phyloP scores from a whole-genome alignment of 1,284 basidiomycete species.

The Ceratobasidium sp. region DNA sequence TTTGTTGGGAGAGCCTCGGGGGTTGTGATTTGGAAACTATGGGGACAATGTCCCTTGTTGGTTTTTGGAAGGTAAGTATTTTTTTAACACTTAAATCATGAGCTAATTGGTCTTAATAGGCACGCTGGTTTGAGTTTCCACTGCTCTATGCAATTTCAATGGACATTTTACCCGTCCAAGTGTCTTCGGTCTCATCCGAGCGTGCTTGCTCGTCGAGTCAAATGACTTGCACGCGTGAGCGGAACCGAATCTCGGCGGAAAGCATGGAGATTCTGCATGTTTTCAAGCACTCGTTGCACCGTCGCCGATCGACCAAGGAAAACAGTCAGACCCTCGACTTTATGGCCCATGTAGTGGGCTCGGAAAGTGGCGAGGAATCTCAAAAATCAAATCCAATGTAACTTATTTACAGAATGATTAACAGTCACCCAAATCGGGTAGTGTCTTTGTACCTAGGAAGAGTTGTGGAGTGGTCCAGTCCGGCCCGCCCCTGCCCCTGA shows the following conservation, averaged over 20 bases:
- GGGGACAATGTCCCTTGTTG: constrained; percentile 23
- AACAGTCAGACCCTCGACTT: constrained; percentile 9
- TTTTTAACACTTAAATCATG: not conserved
- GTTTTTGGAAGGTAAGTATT: constrained; percentile 38
- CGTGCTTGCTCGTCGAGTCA: constrained; percentile 36
- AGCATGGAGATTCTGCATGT: not conserved
- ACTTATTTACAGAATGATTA: no score
- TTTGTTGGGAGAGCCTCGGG: not conserved
- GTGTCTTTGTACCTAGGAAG: no score
- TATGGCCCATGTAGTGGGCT: not conserved
- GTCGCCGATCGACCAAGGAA: not conserved
- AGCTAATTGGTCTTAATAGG: constrained; percentile 7
- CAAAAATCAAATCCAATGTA: no score
- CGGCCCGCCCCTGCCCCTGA: no score
- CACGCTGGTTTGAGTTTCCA: constrained; percentile 18
- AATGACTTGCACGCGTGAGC: constrained; percentile 20
- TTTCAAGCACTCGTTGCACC: constrained; percentile 16
- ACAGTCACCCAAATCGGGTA: no score
- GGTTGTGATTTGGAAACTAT: not conserved
- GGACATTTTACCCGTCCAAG: constrained; percentile 29
- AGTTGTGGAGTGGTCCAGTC: no score
- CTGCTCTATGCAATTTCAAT: constrained; percentile 19
- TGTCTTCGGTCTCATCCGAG: constrained; percentile 36
- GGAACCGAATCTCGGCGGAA: constrained; percentile 2
- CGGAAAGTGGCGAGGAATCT: no score